Conservation (phyloP, 257 asterid genomes). For the Solanum dulcamara region DNA sequence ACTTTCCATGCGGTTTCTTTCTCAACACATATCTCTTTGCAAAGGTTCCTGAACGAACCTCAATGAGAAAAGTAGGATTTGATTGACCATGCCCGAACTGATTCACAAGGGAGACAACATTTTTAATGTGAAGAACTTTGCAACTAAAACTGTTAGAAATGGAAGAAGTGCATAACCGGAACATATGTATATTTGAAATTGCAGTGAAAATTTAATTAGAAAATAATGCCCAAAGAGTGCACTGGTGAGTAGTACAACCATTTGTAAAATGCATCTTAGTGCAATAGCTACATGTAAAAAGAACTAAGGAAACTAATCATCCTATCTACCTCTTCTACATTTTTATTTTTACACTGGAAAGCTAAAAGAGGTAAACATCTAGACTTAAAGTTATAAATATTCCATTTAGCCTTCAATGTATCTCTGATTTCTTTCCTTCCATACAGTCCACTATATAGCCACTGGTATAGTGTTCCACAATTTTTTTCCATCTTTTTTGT, state of each 20-base stretch:
- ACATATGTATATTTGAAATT: neutral
- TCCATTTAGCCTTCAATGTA: neutral
- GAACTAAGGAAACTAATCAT: neutral
- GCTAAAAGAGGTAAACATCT: neutral
- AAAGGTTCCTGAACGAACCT: conserved; percentile 44
- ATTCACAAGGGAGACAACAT: neutral
- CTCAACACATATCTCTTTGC: conserved; percentile 70
- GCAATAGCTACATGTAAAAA: neutral
- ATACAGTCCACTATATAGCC: neutral
- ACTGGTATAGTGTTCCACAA: neutral
- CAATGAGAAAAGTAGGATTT: conserved; percentile 85
- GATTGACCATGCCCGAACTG: conserved; percentile 99
- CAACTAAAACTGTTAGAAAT: neutral
- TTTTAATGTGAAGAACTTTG: neutral
- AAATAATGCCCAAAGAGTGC: neutral
- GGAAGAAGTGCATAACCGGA: neutral
- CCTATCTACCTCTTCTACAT: neutral
- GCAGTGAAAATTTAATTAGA: neutral
- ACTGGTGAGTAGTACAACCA: neutral
- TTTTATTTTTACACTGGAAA: neutral
- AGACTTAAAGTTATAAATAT: neutral
- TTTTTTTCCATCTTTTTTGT: neutral
- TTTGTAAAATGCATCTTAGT: neutral
- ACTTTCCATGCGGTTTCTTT: conserved; percentile 80
- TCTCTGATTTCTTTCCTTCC: neutral